phyloP scores from a whole-genome alignment of 2,329 filamentous ascomycete genomes.

The Phoma sp. region DNA sequence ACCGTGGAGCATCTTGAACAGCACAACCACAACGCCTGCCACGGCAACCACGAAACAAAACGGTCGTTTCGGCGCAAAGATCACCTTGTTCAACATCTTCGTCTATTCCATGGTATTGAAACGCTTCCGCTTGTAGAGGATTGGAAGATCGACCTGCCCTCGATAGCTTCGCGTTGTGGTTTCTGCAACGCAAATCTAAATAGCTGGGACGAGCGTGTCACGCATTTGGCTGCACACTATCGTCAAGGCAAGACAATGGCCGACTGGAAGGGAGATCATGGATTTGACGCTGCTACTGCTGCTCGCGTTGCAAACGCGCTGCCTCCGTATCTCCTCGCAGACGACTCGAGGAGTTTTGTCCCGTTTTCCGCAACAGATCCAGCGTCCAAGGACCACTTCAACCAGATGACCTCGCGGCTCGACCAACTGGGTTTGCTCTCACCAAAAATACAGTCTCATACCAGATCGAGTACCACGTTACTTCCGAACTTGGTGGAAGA shows the following conservation, averaged over 20 bases:
- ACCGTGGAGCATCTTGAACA: conserved; percentile 19
- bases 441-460: not conserved
- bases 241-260: conserved; percentile 33
- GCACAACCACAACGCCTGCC: conserved; percentile 32
- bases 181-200: conserved; percentile 29
- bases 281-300: conserved; percentile 44
- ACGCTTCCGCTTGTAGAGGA: conserved; percentile 43
- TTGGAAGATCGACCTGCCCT: conserved; percentile 33
- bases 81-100: conserved; percentile 36
- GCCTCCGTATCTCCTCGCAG: conserved; percentile 55
- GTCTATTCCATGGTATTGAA: conserved; percentile 31
- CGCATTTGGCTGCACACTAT: conserved; percentile 36
- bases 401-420: conserved; percentile 25
- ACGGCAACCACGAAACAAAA: conserved; percentile 21
- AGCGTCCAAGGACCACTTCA: conserved; percentile 26
- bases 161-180: conserved; percentile 32
- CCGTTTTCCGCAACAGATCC: conserved; percentile 52
- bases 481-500: conserved; percentile 32
- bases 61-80: conserved; percentile 42
- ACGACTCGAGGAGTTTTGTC: conserved; percentile 47
- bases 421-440: conserved; percentile 4
- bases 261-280: conserved; percentile 37
- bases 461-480: not conserved
- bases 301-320: conserved; percentile 54
- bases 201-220: conserved; percentile 33